These are phyloP conservation scores for Citrus maxima DNA, from an alignment of 345 rosid species.

Conservation along the genomic window DNA sequence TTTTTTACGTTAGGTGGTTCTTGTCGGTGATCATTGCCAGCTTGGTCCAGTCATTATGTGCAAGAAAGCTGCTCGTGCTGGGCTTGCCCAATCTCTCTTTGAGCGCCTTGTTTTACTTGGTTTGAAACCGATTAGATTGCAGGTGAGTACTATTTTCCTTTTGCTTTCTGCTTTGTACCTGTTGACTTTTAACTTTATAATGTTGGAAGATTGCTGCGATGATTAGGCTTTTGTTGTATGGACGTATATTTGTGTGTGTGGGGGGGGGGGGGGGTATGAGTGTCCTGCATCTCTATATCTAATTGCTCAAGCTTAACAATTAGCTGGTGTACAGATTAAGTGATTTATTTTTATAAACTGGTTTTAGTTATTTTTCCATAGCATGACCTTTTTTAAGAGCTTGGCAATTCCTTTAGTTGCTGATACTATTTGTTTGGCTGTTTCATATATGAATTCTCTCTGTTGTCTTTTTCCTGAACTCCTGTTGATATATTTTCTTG, in stretches of 20 bases:
- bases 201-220: not conserved
- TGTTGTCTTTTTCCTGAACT: not conserved
- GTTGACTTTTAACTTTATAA: too few species aligned
- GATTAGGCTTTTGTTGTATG: not conserved
- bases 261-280: not conserved
- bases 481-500: not conserved
- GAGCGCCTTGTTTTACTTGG: slow-evolving; percentile 98
- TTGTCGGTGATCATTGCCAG: slow-evolving; percentile 99
- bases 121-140: slow-evolving; percentile 96
- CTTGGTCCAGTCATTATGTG: slow-evolving; percentile 99
- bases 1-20: slow-evolving; percentile 60
- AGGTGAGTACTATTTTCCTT: slow-evolving; percentile 43
- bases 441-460: not conserved
- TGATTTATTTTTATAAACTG: not conserved
- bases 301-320: not conserved
- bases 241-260: not conserved
- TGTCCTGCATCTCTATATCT: not conserved
- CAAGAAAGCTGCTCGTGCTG: slow-evolving; percentile 99
- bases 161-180: not conserved
- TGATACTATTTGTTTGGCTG: not conserved
- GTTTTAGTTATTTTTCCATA: not conserved
- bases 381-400: not conserved
- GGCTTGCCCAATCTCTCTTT: slow-evolving; percentile 94
- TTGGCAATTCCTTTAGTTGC: not conserved
- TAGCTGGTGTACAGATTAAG: not conserved